A percentile compares a stretch with the other conserved stretches of the same genome.
Evolutionary conservation across 306 rosid species (phyloP).

Genomic region (Trifolium pratense): DNA sequence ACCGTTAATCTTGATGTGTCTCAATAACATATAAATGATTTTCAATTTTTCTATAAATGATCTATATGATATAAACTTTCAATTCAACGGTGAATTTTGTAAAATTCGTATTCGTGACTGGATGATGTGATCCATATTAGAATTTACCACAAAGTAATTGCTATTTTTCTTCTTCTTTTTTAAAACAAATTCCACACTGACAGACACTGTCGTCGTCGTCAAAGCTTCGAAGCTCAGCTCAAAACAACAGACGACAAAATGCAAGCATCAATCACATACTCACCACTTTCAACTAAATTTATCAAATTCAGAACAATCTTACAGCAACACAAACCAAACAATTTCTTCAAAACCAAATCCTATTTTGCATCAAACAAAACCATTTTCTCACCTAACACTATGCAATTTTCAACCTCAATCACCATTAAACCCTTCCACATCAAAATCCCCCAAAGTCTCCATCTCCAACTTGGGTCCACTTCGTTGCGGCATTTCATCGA

Average conservation of each 20-base stretch:
- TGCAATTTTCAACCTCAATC: conserved; percentile 25
- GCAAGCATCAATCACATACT: conserved; percentile 41
- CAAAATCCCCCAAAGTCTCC: not conserved
- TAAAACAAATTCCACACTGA: not conserved
- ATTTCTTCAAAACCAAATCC: conserved; percentile 17
- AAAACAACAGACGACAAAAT: not conserved
- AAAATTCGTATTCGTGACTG: too few relatives aligned
- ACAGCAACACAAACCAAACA: too few relatives aligned
- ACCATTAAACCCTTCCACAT: not conserved
- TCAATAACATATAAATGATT: too few relatives aligned
- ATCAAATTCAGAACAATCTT: conserved; percentile 40
- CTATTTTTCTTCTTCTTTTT: too few relatives aligned
- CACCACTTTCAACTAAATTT: conserved; percentile 29
- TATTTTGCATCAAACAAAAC: not conserved
- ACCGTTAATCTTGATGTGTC: too few relatives aligned
- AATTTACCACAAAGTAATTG: too few relatives aligned
- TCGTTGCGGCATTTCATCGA: conserved; percentile 70
- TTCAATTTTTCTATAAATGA: too few relatives aligned
- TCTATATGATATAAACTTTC: too few relatives aligned
- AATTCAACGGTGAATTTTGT: too few relatives aligned
- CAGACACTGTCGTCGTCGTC: not conserved
- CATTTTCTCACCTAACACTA: conserved; percentile 15
- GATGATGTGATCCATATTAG: too few relatives aligned
- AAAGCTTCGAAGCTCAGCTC: too few relatives aligned
- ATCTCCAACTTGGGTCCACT: conserved; percentile 23